Percentiles rank a stretch among this genome's conserved stretches.
Conservation (phyloP, 2,329 filamentous ascomycete species). For the Penicillium sp. region DNA sequence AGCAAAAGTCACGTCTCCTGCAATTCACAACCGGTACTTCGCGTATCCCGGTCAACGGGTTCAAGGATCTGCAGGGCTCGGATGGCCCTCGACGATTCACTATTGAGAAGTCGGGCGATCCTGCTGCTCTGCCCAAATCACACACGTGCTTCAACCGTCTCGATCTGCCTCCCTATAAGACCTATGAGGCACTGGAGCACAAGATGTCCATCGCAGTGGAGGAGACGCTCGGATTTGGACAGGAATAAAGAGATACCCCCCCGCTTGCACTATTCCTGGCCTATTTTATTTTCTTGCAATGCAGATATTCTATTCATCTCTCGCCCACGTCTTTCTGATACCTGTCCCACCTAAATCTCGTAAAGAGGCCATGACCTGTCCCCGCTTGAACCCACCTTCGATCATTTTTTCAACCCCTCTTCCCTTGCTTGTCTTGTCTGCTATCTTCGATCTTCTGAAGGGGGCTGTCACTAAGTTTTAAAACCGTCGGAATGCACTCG, state of each 20-base stretch:
- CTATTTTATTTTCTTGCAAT: background rate
- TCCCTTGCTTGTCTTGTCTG: too few relatives aligned
- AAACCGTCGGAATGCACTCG: too few relatives aligned
- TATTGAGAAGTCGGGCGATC: slow-evolving; percentile 93
- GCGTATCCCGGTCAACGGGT: slow-evolving; percentile 96
- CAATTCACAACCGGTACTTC: slow-evolving; percentile 98
- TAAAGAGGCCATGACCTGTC: background rate
- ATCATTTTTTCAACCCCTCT: background rate
- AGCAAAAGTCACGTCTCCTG: slow-evolving; percentile 92
- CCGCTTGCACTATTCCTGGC: background rate
- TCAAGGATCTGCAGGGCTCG: slow-evolving; percentile 97
- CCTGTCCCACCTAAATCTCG: background rate
- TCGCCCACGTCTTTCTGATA: background rate
- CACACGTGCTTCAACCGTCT: slow-evolving; percentile 99
- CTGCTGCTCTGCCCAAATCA: slow-evolving; percentile 85
- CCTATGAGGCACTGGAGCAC: slow-evolving; percentile 71
- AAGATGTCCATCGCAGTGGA: slow-evolving; percentile 97
- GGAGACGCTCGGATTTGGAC: slow-evolving; percentile 97
- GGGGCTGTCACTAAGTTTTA: too few relatives aligned
- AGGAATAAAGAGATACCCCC: slow-evolving; percentile 60
- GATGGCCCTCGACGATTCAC: slow-evolving; percentile 94
- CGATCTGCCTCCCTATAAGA: slow-evolving; percentile 90
- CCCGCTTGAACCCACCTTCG: background rate
- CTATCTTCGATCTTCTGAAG: too few relatives aligned
- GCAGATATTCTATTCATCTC: background rate